phyloP scores from a whole-genome alignment of 306 rosid genomes.

The Ceratonia siliqua region DNA sequence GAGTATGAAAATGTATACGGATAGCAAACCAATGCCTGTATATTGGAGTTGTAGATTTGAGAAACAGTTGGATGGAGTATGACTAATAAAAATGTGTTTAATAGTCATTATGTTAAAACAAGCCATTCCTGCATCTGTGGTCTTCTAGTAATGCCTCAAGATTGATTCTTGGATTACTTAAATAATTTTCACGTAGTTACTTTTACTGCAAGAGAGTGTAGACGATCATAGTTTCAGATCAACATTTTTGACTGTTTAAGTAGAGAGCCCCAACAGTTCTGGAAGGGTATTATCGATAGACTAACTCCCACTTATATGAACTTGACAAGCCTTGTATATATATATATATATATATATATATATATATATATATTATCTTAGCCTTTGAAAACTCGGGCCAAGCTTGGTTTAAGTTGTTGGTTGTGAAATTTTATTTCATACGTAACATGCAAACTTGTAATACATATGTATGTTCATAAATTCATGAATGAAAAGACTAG shows the following conservation, averaged over 20 bases:
- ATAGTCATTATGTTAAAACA: not conserved
- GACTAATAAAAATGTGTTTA: not conserved
- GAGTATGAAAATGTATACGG: not conserved
- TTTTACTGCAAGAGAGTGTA: not conserved
- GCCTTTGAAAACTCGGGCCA: not conserved
- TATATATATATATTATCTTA: not conserved
- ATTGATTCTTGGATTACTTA: not conserved
- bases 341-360: not conserved
- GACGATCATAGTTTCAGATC: not conserved
- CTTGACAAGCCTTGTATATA: not conserved
- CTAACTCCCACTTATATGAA: slow-evolving; percentile 17
- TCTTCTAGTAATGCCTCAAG: not conserved
- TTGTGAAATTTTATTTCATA: not conserved
- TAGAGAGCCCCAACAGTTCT: not conserved
- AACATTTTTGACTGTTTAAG: not conserved
- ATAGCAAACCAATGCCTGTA: not conserved
- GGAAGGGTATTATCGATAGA: not conserved
- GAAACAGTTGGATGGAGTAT: not conserved
- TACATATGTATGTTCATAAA: not conserved
- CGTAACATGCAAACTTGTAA: not conserved
- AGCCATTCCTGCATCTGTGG: not conserved
- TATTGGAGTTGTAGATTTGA: not conserved
- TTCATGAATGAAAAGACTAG: not conserved
- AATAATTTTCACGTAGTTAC: not conserved
- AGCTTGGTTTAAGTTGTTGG: not conserved